A percentile compares a stretch with the other conserved stretches of the same genome.
Conservation (phyloP, 345 rosid species). For the Pistacia atlantica region DNA sequence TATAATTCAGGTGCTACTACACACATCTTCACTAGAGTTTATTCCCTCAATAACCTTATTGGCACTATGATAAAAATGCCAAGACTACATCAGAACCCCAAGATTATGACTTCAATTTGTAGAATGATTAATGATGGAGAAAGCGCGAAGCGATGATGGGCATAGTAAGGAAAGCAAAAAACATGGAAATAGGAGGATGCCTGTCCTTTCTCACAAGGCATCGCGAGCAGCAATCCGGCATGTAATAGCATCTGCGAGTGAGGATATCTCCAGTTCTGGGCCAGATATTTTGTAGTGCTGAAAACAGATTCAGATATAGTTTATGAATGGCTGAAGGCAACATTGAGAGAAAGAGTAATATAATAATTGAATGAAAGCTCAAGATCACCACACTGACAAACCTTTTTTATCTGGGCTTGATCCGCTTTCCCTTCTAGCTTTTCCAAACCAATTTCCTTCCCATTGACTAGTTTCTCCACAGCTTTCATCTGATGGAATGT, state of each 20-base stretch:
- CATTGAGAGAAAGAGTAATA: background rate
- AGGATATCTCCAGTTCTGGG: slow-evolving; percentile 65
- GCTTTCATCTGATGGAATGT: slow-evolving; percentile 58
- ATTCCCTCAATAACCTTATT: background rate
- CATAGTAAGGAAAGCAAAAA: background rate
- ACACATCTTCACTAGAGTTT: too few species aligned
- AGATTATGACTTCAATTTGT: background rate
- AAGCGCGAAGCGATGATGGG: background rate
- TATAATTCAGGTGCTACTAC: too few species aligned
- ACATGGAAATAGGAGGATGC: background rate
- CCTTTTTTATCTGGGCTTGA: slow-evolving; percentile 25
- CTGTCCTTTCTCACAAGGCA: slow-evolving; percentile 47
- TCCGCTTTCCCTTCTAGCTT: slow-evolving; percentile 21
- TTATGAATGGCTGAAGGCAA: slow-evolving; percentile 1
- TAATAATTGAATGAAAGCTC: background rate
- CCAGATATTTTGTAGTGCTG: slow-evolving; percentile 66
- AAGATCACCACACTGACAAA: slow-evolving; percentile 15
- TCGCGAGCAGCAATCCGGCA: slow-evolving; percentile 88
- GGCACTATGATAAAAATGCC: background rate
- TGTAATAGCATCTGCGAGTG: slow-evolving; percentile 78
- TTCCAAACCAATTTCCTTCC: slow-evolving; percentile 69
- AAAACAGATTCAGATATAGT: slow-evolving; percentile 14
- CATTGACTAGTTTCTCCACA: slow-evolving; percentile 42
- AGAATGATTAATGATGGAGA: background rate
- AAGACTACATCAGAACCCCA: background rate